Evolutionary conservation across 768 basidiomycete species (phyloP).

Genomic region (Suillus discolor): DNA sequence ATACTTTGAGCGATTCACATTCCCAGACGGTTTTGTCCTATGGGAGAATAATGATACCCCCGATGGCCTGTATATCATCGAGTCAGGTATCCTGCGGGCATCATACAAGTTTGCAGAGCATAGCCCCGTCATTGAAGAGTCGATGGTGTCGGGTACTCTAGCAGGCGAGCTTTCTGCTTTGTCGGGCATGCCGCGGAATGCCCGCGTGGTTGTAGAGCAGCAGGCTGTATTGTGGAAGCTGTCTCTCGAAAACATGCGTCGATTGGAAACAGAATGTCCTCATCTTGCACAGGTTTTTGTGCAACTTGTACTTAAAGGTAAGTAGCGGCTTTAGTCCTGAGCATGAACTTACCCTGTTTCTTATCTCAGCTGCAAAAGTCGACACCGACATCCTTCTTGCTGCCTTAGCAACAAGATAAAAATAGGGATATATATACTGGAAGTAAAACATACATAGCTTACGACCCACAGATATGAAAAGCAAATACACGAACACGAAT

Average conservation of each 20-base stretch:
- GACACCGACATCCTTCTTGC: conserved; percentile 64
- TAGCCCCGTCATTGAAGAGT: conserved; percentile 72
- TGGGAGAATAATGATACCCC: conserved; percentile 80
- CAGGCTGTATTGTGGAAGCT: conserved; percentile 84
- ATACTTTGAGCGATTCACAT: conserved; percentile 68
- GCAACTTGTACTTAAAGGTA: conserved; percentile 75
- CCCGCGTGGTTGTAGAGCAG: conserved; percentile 82
- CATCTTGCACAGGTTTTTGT: conserved; percentile 66
- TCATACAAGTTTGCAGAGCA: conserved; percentile 78
- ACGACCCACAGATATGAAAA: background rate
- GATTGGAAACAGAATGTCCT: conserved; percentile 70
- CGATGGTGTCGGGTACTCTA: conserved; percentile 91
- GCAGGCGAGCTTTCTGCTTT: conserved; percentile 91
- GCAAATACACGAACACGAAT: background rate
- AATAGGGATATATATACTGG: background rate
- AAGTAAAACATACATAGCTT: background rate
- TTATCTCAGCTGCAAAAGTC: conserved; percentile 56
- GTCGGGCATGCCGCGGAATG: conserved; percentile 78
- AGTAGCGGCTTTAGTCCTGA: conserved; percentile 18
- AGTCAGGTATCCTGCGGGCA: conserved; percentile 84
- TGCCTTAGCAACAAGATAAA: conserved; percentile 49
- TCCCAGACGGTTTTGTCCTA: conserved; percentile 61
- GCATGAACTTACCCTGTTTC: background rate
- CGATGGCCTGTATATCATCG: conserved; percentile 87
- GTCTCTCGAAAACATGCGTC: conserved; percentile 54